Evolutionary conservation across 345 rosid genomes (phyloP), one percentile per base, ranked within the genome.

Genomic region (Erodium maritimum): DNA sequence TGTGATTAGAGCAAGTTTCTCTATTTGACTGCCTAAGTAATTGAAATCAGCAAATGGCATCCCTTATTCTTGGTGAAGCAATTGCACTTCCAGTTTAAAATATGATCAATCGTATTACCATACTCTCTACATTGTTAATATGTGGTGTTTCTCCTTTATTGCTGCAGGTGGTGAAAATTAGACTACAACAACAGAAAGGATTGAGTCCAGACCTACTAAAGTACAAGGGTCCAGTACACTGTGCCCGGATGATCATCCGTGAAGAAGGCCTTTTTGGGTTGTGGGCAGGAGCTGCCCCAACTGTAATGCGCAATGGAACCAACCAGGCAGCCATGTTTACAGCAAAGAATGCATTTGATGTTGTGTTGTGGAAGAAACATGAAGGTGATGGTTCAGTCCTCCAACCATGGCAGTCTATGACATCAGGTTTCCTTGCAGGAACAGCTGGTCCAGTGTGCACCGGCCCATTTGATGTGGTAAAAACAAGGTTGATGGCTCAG

Each of bases 261-360:
- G 91, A 89, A 72, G 95, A 93, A 73, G 88, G 91, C 59, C 56
- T 83, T n/a, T 61, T 75, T 6, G 99, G 99, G 18, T 78, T 93
- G 50, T 93, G 96, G 96, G 84, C 96, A 58, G 99, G 99, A 51
- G 99, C 95, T 62, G 80, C 94, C 25, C 96, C 99, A 7, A 93
- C 96, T 2, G 91, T 93, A 10, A 89, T 89, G 96, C 89, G 96
- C 22, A 93, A 93, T 59, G 96, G 99, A 12, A 93, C 96, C 21
- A 89, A 93, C 77, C 99, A 89, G 72, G 96, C 99, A 0, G 96
- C 86, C 54, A 93, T 86, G 99, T 89, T 93, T 60, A 89, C 97
- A 0, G 95, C 99, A 0, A 93, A 93, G 70, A 89, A 89, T 65
- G 62, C 91, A 1, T 87, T 87, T 29, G 99, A 93, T 58, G 75